Conservation (phyloP, 2,329 filamentous ascomycete genomes). For the Metarhizium guizhouense region DNA sequence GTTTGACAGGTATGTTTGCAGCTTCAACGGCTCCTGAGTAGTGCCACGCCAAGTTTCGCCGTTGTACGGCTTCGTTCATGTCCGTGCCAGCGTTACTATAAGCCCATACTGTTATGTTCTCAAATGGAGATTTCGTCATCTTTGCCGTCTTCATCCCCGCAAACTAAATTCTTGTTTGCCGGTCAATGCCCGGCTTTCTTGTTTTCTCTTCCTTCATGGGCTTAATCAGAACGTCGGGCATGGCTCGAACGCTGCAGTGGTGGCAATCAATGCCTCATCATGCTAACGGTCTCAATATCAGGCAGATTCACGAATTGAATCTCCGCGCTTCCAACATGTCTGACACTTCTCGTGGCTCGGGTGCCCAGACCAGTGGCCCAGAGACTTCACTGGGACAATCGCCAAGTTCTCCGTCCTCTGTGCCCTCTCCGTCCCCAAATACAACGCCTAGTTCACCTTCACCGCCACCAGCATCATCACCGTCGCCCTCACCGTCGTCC, state of each 20-base stretch:
- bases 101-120: neutral
- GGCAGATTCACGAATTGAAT: conserved; percentile 12
- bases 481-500: conserved; percentile 8
- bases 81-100: conserved; percentile 1
- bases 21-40: neutral
- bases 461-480: neutral
- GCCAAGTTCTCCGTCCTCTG: neutral
- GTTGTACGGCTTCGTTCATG: neutral
- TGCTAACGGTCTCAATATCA: conserved; percentile 26
- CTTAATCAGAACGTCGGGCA: neutral
- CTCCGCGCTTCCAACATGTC: conserved; percentile 5
- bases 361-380: conserved; percentile 15
- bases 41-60: neutral
- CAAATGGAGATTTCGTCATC: neutral
- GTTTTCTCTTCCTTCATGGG: neutral
- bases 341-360: neutral
- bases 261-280: neutral
- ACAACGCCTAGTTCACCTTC: neutral
- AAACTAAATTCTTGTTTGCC: neutral
- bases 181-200: neutral
- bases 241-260: neutral
- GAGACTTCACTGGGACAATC: conserved; percentile 4
- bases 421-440: neutral
- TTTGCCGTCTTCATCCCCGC: neutral
- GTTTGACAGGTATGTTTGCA: neutral